These are phyloP conservation scores for Neofusicoccum sp. DNA, from an alignment of 2,329 filamentous ascomycete species.

Conservation along the genomic window DNA sequence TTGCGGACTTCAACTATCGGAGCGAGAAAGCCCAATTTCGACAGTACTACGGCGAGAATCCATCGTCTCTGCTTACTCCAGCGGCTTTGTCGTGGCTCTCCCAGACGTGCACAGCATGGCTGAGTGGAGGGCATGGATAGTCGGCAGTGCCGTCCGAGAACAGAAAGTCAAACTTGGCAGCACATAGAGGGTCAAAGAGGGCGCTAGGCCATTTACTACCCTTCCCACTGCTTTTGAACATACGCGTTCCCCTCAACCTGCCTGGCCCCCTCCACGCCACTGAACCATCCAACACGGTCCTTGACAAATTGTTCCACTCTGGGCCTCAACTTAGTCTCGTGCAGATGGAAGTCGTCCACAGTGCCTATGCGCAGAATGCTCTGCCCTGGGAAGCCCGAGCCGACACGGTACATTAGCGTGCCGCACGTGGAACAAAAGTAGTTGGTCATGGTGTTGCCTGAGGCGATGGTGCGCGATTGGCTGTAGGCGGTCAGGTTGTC, in stretches of 20 bases:
- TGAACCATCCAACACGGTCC: slow-evolving; percentile 56
- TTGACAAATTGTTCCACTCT: slow-evolving; percentile 56
- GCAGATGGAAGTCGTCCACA: slow-evolving; percentile 62
- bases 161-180: too few species aligned
- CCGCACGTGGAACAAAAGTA: slow-evolving; percentile 64
- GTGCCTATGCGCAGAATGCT: slow-evolving; percentile 61
- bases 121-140: too few species aligned
- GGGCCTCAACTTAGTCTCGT: slow-evolving; percentile 60
- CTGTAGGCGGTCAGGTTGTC: slow-evolving; percentile 52
- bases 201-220: too few species aligned
- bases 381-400: slow-evolving; percentile 47
- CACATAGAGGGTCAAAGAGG: too few species aligned
- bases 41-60: background rate
- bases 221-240: too few species aligned
- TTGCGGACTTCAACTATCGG: slow-evolving; percentile 65
- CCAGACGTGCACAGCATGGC: too few species aligned
- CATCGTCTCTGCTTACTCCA: too few species aligned
- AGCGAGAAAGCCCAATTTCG: slow-evolving; percentile 69
- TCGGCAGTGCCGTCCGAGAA: too few species aligned
- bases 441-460: slow-evolving; percentile 60
- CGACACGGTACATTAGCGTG: slow-evolving; percentile 61
- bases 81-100: too few species aligned
- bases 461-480: slow-evolving; percentile 45
- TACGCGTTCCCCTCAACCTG: slow-evolving; percentile 12
- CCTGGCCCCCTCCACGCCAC: slow-evolving; percentile 36